Base-by-base conservation (phyloP, 2,329 filamentous ascomycete species). In the Colletotrichum sp. region DNA sequence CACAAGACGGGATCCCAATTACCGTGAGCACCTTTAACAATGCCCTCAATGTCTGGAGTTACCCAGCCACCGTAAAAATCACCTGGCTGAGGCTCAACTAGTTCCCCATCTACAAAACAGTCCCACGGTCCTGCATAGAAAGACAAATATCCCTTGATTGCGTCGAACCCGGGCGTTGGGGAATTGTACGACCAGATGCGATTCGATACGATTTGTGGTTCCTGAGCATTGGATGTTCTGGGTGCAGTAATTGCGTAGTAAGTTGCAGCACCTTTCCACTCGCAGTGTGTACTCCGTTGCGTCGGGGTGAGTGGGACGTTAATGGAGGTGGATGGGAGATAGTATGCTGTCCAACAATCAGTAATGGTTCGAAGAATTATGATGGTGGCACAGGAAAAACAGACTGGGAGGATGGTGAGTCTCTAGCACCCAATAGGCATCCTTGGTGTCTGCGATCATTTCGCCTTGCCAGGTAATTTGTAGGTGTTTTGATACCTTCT, bases 11-110 rank as follows among this genome's bases (percentile, higher is more conserved):
- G 85, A 67, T 87, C 83, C 61, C 81, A 80, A 58, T 86, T 87
- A 7, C 86, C 86, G 70, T 83, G 81, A 60, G 80, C 80, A 15
- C 85, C 86, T 81, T 88, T 88, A 73, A 87, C 83, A 62, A 88
- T 86, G 34, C 90, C 89, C 78, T 89, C 88, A 76, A 93, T 87
- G 73, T 93, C 91, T 76, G 87, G 88, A 65, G 90, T 92, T 76
- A 91, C 89, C 91, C 91, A 93, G 4, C 91, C 91, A 28, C 91
- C 91, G 82, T 92, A 93, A 77, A 92, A 93, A 78, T 93, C 91
- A 9, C 90, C 90, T 18, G 89, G 90, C 83, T 92, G 90, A 52
- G 90, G 84, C 81, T 89, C 85, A 24, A 92, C 91, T 79, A 86
- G 86, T 81, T 93, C 91, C 12, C 90, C 90, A 80, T 93, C 90